Evolutionary conservation across 2,329 filamentous ascomycete genomes (phyloP).

Genomic region (Diplocarpon mali): DNA sequence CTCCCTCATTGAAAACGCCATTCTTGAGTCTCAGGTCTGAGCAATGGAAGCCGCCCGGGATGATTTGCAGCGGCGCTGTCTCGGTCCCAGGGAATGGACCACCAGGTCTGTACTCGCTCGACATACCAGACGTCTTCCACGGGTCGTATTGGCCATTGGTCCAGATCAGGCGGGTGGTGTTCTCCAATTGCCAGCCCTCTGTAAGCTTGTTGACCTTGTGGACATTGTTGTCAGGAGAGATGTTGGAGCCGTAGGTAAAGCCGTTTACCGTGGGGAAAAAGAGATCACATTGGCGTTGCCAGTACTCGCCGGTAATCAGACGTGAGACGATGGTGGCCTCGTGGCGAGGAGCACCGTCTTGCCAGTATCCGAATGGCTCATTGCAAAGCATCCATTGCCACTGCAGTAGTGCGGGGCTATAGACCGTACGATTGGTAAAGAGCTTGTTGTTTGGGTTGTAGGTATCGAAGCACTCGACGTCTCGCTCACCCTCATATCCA

Average conservation of each 20-base stretch:
- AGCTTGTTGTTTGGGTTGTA: slow-evolving; percentile 38
- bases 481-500: slow-evolving; percentile 34
- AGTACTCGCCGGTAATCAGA: slow-evolving; percentile 40
- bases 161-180: slow-evolving; percentile 44
- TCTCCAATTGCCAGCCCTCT: slow-evolving; percentile 41
- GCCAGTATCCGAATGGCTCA: slow-evolving; percentile 48
- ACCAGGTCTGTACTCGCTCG: slow-evolving; percentile 40
- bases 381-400: slow-evolving; percentile 52
- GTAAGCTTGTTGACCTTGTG: slow-evolving; percentile 41
- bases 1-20: slow-evolving; percentile 34
- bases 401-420: slow-evolving; percentile 38
- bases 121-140: slow-evolving; percentile 44
- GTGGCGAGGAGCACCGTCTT: slow-evolving; percentile 38
- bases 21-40: slow-evolving; percentile 40
- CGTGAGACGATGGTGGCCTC: slow-evolving; percentile 40
- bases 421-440: slow-evolving; percentile 38
- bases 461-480: slow-evolving; percentile 41
- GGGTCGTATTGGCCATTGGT: slow-evolving; percentile 49
- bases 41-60: slow-evolving; percentile 44
- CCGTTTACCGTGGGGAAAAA: slow-evolving; percentile 41
- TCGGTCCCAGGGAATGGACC: slow-evolving; percentile 39
- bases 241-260: slow-evolving; percentile 37
- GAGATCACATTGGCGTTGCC: slow-evolving; percentile 41
- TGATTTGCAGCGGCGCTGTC: slow-evolving; percentile 39
- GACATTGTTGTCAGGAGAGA: slow-evolving; percentile 33